Evolutionary conservation across 148 eudicot genomes (phyloP), one percentile per base, ranked within the genome.

Genomic region (Vaccinium darrowii): DNA sequence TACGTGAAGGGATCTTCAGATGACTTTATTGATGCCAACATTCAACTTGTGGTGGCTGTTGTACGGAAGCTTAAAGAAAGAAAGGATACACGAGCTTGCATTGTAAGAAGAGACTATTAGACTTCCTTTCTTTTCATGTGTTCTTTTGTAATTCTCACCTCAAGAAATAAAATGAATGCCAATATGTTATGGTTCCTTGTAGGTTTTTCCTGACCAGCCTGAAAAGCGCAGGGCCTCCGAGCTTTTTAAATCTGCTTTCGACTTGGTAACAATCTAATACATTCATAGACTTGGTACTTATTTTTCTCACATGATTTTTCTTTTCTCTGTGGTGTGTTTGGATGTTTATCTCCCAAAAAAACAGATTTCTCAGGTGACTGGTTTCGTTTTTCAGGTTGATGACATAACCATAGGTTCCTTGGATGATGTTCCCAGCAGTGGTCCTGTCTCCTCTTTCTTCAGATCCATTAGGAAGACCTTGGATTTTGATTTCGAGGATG

Each of bases 1-100:
- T 87, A 84, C 89, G 91, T 94, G 98, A 92, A 97, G 99, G 99
- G 99, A 86, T 97, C 99, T 84, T 97, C 99, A 84, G 98, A 95
- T 84, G 99, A 95, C 49, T 97, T 94, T 86, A 93, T 87, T 77
- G 98, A 97, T 88, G 99, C 99, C 86, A 97, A 97, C 87, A 90
- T 97, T 88, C 98, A 97, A 88, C 94, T 97, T 80, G 98, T 87
- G 27, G 86, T 97, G 90, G 92, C 98, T 69, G 95, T 97, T 88
- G 94, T 92, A 57, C 92, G 87, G 90, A 97, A 94, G 88, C 92
- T 97, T 54, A 91, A 93, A 80, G 98, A 94, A 87, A 95, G 93
- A 88, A 91, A 81, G 88, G 94, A 91, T 86, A 88, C 92, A 81
- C 86, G 87, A 88, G 89, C 93, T 77, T 87, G 98, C 92, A 91